Evolutionary conservation across 257 asterid species (phyloP), one percentile per base, ranked within the genome.

Genomic region (Gynochthodes officinalis): DNA sequence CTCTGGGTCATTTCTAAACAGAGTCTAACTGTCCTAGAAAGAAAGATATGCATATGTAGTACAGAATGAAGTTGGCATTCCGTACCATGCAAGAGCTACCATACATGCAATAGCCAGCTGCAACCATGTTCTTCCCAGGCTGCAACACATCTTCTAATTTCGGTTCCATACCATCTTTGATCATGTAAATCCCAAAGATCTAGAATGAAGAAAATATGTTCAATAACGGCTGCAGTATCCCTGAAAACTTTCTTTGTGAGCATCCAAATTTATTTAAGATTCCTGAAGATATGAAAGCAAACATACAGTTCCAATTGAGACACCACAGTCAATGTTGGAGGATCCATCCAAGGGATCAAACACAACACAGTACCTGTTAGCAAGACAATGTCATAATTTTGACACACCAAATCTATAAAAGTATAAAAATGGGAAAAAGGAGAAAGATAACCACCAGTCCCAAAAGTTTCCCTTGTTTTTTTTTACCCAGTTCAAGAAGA

Each of bases 311-410:
- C 99, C 99, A 62, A 94, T 94, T 18, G 98, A 88, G 77, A 94
- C 99, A 27, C 93, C 99, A 81, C 99, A 94, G 82, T 94, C 99
- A 46, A 94, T 94, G 69, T 94, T 94, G 79, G 99, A 94, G 27
- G 99, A 94, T 79, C 99, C 99, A 81, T 91, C 99, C 86, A 94
- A 73, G 32, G 99, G 99, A 74, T 94, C 99, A 61, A 94, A 94
- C 67, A 91, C 99, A 71, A 94, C 99, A 79, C 96, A 87, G 57
- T 94, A 91, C 83, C 98, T 94, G 85, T 77, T 42, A 68, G 55
- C 68, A 59, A 53, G 43, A 46, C 9, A 72, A 16, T 19, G 16
- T 30, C 53, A 66, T 16, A 16, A 32, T 35, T 55, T 54, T 59
- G 25, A 43, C 19, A 44, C 7, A 54, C n/a, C 30, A 15, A 53